Percentiles rank a stretch among this genome's conserved stretches.
Conservation (phyloP, 805 yeast genomes). For the Metschnikowia noctiluminum region DNA sequence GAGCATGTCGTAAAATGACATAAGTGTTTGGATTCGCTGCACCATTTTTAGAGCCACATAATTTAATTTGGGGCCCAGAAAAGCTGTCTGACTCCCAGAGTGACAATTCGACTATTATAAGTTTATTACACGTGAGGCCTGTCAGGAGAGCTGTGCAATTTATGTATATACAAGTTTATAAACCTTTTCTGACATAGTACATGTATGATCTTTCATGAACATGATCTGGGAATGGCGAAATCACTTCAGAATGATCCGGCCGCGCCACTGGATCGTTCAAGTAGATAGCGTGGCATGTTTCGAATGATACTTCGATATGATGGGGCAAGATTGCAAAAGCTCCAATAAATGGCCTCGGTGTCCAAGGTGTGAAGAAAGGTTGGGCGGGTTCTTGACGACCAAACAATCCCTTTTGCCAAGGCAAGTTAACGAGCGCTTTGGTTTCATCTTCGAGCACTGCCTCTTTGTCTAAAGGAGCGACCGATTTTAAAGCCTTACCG, state of each 20-base stretch:
- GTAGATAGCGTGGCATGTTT: constrained; percentile 95
- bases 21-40: not conserved
- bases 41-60: too few species aligned
- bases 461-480: constrained; percentile 38
- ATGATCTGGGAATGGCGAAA: constrained; percentile 78
- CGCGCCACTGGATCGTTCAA: constrained; percentile 95
- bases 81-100: too few species aligned
- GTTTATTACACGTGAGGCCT: too few species aligned
- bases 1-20: not conserved
- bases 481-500: constrained; percentile 30
- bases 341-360: constrained; percentile 88
- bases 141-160: not conserved
- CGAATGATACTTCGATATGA: constrained; percentile 85
- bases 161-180: constrained; percentile 27
- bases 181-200: constrained; percentile 81
- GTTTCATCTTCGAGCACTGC: constrained; percentile 50
- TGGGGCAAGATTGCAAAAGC: constrained; percentile 91
- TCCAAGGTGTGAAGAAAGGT: constrained; percentile 95
- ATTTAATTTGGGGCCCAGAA: too few species aligned
- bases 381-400: constrained; percentile 78
- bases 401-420: constrained; percentile 76
- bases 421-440: constrained; percentile 52
- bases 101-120: too few species aligned
- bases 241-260: constrained; percentile 95
- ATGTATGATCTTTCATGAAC: constrained; percentile 92